Percentiles rank a stretch among this genome's conserved stretches.
These are phyloP conservation scores for Leptographium flavum DNA, from an alignment of 2,329 filamentous ascomycete species.

Conservation along the genomic window DNA sequence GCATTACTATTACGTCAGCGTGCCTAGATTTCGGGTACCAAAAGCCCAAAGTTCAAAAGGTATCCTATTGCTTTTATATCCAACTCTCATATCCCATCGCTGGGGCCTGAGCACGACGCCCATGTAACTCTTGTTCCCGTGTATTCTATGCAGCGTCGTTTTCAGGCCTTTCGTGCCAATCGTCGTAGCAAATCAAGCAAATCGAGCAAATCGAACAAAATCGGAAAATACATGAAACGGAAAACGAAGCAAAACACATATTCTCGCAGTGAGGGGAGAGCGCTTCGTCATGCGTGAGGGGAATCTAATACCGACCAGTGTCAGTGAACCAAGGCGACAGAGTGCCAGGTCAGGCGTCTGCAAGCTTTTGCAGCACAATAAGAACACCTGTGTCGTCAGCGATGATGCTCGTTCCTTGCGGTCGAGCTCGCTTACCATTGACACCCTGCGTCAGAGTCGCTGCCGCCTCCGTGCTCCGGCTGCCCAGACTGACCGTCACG, in stretches of 20 bases:
- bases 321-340: too few relatives aligned
- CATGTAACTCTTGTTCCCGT: background rate
- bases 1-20: too few relatives aligned
- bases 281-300: too few relatives aligned
- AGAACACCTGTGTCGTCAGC: constrained; percentile 11
- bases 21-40: background rate
- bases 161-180: background rate
- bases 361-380: constrained; percentile 9
- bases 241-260: too few relatives aligned
- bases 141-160: background rate
- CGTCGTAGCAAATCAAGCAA: background rate
- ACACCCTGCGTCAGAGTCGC: constrained; percentile 82
- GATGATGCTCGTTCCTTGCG: background rate
- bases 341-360: background rate
- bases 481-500: constrained; percentile 75
- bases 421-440: constrained; percentile 48
- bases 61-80: background rate
- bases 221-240: too few relatives aligned
- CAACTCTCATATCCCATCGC: background rate
- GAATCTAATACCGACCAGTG: too few relatives aligned
- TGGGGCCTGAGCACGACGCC: background rate
- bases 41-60: background rate
- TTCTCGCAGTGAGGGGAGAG: too few relatives aligned
- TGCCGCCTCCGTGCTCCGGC: constrained; percentile 74
- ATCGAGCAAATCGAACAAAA: background rate